phyloP scores from a whole-genome alignment of 2,329 filamentous ascomycete genomes.

The Xylariaceae sp. region DNA sequence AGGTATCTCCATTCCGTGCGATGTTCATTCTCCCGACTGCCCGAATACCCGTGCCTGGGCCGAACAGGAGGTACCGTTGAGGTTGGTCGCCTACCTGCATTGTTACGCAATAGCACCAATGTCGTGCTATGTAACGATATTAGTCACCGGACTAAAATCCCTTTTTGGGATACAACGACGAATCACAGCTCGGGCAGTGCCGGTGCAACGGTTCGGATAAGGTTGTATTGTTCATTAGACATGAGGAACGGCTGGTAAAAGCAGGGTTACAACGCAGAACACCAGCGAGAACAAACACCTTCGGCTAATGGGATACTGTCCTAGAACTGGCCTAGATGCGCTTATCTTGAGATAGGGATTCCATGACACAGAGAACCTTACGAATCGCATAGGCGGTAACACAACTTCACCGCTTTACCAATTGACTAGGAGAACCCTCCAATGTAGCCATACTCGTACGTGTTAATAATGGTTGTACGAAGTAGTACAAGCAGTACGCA shows the following conservation, averaged over 20 bases:
- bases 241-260: neutral
- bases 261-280: neutral
- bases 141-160: neutral
- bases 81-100: neutral
- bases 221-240: neutral
- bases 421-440: neutral
- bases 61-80: neutral
- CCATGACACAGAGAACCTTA: neutral
- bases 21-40: neutral
- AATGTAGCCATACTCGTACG: too few relatives aligned
- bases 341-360: neutral
- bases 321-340: neutral
- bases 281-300: neutral
- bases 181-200: slow-evolving; percentile 13
- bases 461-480: too few relatives aligned
- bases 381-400: neutral
- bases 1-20: neutral
- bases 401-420: neutral
- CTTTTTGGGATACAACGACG: neutral
- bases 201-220: slow-evolving; percentile 17
- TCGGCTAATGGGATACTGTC: neutral
- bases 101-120: neutral
- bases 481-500: too few relatives aligned
- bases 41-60: neutral
- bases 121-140: neutral